Evolutionary conservation across 176 grass and related monocot species (phyloP), one percentile per base, ranked within the genome.

Genomic region (Avena sativa): DNA sequence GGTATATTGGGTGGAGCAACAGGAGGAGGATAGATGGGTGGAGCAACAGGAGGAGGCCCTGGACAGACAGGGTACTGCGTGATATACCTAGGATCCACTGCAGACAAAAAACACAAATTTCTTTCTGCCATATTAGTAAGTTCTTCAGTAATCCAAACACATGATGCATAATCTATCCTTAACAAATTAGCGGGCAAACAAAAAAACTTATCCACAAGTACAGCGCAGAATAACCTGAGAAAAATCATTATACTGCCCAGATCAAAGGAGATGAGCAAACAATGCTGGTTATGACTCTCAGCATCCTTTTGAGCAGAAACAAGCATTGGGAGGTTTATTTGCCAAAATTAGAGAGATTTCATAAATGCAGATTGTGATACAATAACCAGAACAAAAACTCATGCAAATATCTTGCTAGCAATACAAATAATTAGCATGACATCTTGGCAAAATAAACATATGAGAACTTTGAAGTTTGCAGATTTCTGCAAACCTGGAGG

Each of bases 1-100:
- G 87, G 87, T 81, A 85, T 87, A 66, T 89, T 87, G 10, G 80
- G 46, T 82, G 85, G 76, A 53, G 74, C 74, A 77, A 88, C 76
- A 86, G 75, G 53, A 0, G 86, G 88, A 8, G 84, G 89, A 76
- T 53, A 34, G 32, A 89, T 91, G 20, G 66, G 71, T 74, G 78
- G 87, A 85, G 85, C 40, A 82, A 82, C 89, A 6, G 77, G 80
- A 74, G 92, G 87, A 83, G 62, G 65, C 75, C 76, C 53, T 40
- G 17, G 52, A 59, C 19, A 20, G 53, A 79, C 11, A 58, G 76
- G 76, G 36, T 59, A 38, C 30, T 57, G 76, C 36, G 10, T 79
- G 34, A n/a, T 38, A 59, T 59, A 79, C 76, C 53, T 59, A 57
- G 53, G 76, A 14, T 36, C 30, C 38, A 13, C 76, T 79, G 76